Conservation (phyloP, 331 rosid species). For the Rhamnella rubrinervis region DNA sequence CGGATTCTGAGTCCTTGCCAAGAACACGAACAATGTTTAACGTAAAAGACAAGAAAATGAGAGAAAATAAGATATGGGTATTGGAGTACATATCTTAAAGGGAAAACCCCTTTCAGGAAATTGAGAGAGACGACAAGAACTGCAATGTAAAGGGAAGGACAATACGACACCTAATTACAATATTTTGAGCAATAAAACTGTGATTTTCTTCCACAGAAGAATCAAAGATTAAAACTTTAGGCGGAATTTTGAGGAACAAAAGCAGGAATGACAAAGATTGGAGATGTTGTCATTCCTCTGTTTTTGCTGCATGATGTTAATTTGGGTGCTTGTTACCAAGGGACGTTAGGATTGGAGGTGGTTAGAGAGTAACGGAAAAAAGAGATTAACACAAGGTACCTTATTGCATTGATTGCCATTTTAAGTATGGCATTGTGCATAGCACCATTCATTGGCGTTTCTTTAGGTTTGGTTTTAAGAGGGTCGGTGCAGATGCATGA, state of each 20-base stretch:
- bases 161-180: neutral
- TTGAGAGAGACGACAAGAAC: neutral
- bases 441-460: conserved; percentile 19
- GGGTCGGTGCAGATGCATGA: too few relatives aligned
- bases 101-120: conserved; percentile 1
- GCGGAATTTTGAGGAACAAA: neutral
- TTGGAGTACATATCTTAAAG: conserved; percentile 28
- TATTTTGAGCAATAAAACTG: neutral
- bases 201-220: too few relatives aligned
- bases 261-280: conserved; percentile 1
- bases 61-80: conserved; percentile 9
- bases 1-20: conserved; percentile 3
- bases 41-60: conserved; percentile 14
- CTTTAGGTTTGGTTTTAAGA: conserved; percentile 4
- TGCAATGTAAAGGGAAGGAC: neutral
- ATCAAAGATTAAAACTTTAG: neutral
- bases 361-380: conserved; percentile 26
- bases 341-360: conserved; percentile 28
- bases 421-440: neutral
- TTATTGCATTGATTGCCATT: neutral
- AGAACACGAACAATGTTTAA: neutral
- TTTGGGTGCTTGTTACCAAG: neutral
- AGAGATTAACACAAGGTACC: neutral
- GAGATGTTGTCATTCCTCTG: neutral
- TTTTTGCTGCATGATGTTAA: neutral